Percentiles rank a stretch among this genome's conserved stretches.
phyloP scores from a whole-genome alignment of 805 yeast genomes.

The Sugiyamaella lignohabitans region DNA sequence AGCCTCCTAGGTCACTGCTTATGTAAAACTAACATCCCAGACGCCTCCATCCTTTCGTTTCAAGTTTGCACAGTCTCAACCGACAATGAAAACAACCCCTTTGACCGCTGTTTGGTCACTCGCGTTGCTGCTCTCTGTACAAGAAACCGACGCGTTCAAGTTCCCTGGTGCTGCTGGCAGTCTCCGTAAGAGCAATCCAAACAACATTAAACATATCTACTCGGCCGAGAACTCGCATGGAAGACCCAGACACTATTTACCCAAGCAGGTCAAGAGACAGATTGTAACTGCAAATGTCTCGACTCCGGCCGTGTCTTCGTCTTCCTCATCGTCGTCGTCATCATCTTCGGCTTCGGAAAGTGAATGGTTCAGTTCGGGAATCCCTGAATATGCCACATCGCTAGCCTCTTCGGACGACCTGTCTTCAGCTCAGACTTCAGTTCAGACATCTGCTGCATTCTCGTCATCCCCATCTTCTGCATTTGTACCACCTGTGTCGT shows the following conservation, averaged over 20 bases:
- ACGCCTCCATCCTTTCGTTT: background rate
- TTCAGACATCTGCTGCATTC: too few relatives aligned
- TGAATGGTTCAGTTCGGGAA: background rate
- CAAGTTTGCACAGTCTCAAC: background rate
- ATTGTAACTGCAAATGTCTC: conserved; percentile 15
- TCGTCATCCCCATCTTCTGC: too few relatives aligned
- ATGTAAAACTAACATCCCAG: background rate
- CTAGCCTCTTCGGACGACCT: conserved; percentile 3
- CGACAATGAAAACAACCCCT: background rate
- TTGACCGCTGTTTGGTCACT: background rate
- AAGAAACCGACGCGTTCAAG: background rate
- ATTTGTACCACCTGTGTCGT: too few relatives aligned
- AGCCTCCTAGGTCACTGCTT: background rate
- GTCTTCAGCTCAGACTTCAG: too few relatives aligned
- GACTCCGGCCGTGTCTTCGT: conserved; percentile 9
- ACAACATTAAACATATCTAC: background rate
- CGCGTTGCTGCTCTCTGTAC: background rate
- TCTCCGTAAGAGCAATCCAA: background rate
- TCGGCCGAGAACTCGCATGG: background rate
- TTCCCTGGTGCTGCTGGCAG: background rate
- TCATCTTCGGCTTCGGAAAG: background rate
- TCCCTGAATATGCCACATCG: background rate
- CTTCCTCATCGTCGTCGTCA: background rate
- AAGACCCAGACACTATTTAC: conserved; percentile 16
- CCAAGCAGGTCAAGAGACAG: conserved; percentile 17